A percentile compares a stretch with the other conserved stretches of the same genome.
phyloP scores from a whole-genome alignment of 768 basidiomycete genomes.

The Mycena leptocephala region DNA sequence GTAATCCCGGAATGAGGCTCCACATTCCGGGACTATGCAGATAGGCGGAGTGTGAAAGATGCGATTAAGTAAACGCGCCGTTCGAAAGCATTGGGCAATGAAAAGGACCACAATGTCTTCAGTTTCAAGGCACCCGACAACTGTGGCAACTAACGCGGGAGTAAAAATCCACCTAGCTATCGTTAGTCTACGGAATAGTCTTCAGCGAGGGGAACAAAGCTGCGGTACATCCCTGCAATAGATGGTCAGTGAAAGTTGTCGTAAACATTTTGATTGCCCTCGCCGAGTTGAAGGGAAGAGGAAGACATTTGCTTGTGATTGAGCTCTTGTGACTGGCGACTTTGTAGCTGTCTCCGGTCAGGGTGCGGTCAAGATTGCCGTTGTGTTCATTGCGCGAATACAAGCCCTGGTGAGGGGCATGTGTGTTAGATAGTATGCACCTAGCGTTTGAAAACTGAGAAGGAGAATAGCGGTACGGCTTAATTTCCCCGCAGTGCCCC shows the following conservation, averaged over 20 bases:
- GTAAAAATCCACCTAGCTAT: slow-evolving; percentile 60
- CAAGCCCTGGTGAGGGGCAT: slow-evolving; percentile 75
- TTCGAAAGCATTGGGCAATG: background rate
- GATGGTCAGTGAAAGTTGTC: background rate
- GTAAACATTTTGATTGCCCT: slow-evolving; percentile 29
- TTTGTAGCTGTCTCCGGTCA: slow-evolving; percentile 64
- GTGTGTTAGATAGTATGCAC: slow-evolving; percentile 36
- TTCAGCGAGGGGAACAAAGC: background rate
- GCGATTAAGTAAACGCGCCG: background rate
- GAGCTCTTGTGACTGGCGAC: slow-evolving; percentile 31
- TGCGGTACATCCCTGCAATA: slow-evolving; percentile 50
- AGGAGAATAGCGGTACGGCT: slow-evolving; percentile 48
- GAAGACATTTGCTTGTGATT: slow-evolving; percentile 49
- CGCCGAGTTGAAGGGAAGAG: slow-evolving; percentile 75
- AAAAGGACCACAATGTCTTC: background rate
- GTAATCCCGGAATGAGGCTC: too few relatives aligned
- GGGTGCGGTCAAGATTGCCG: slow-evolving; percentile 66
- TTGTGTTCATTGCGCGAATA: slow-evolving; percentile 66
- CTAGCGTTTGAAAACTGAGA: slow-evolving; percentile 55
- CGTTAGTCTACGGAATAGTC: slow-evolving; percentile 46
- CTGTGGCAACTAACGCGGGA: background rate
- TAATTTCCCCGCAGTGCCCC: slow-evolving; percentile 51
- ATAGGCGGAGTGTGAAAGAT: background rate
- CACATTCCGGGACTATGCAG: too few relatives aligned
- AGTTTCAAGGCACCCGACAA: background rate